Evolutionary conservation across 495 filamentous ascomycete genomes (phyloP), one percentile per base, ranked within the genome.

Genomic region (Sabuloglossum arenarium): DNA sequence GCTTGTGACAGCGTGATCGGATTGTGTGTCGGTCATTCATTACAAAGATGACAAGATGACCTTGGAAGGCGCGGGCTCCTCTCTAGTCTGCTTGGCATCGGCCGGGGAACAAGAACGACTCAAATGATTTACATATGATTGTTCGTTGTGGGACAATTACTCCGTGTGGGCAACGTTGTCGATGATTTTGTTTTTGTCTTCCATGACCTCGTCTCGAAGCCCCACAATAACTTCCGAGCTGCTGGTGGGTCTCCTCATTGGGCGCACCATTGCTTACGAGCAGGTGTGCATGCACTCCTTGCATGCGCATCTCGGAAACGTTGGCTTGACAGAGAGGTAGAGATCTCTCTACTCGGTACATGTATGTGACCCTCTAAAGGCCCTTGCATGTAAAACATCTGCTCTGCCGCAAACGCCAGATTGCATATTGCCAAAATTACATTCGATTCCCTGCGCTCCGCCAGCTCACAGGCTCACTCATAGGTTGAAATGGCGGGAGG

Each of bases 301-400:
- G 39, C 39, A 43, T 43, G 47, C 47, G 28, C 47, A 51, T 51
- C 47, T 51, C 47, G 47, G 47, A 51, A 49, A 16, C 47, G 28
- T 19, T 51, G 47, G 47, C 47, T 8, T 51, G 47, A 30, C 47
- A 30, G 47, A 51, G 16, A 1, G 27, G 45, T 24, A 28, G 47
- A 51, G 47, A 51, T 51, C 47, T 51, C 47, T 51, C 39, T 43
- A 43, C 39, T 43, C 39, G 39, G 39, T 43, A 51, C 24, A 51
- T 47, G 47, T 51, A 12, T 51, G 47, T 51, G 47, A 51, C 28
- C 47, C 25, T 30, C 11, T 10, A 28, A 27, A 4, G 1, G 47
- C 47, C 47, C 47, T 51, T 51, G 47, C 47, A 51, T 30, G 47
- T 30, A 51, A 51, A 51, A 28, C 47, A 51, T 51, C 47, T 49